Conservation (phyloP, 352 stramenopile genomes). For the Phytophthora ramorum region DNA sequence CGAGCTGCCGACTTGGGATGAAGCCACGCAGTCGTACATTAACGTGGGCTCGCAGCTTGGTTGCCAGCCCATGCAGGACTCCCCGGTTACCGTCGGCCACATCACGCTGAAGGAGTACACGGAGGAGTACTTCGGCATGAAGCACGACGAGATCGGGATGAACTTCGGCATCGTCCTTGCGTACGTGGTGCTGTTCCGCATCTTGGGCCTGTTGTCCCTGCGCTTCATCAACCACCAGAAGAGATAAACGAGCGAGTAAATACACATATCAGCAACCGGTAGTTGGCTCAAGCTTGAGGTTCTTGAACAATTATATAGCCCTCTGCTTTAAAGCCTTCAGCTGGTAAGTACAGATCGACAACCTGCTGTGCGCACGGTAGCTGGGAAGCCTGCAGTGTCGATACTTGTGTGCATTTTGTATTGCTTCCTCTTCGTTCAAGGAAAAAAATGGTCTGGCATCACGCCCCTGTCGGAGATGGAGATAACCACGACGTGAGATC, state of each 20-base stretch:
- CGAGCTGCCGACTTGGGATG: slow-evolving; percentile 30
- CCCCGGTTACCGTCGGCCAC: slow-evolving; percentile 30
- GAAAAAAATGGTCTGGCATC: slow-evolving; percentile 12
- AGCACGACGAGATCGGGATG: slow-evolving; percentile 30
- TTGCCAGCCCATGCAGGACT: slow-evolving; percentile 32
- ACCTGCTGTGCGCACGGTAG: not conserved
- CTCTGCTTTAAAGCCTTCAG: not conserved
- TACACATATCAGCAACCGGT: not conserved
- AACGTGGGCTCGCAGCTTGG: slow-evolving; percentile 25
- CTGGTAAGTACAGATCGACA: slow-evolving; percentile 15
- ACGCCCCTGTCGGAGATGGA: slow-evolving; percentile 34
- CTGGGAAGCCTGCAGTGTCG: not conserved
- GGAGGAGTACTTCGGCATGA: slow-evolving; percentile 28
- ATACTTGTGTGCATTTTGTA: slow-evolving; percentile 3
- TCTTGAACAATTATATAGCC: slow-evolving; percentile 13
- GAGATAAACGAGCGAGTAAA: not conserved
- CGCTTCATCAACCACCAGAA: not conserved
- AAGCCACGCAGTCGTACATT: slow-evolving; percentile 21
- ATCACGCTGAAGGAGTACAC: slow-evolving; percentile 33
- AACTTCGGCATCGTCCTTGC: slow-evolving; percentile 29
- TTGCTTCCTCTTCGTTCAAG: slow-evolving; percentile 38
- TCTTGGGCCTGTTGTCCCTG: slow-evolving; percentile 34
- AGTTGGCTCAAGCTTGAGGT: not conserved
- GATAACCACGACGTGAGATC: slow-evolving; percentile 31
- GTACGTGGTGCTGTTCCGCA: slow-evolving; percentile 39